A percentile compares a stretch with the other conserved stretches of the same genome.
These are phyloP conservation scores for Alternaria triticimaculans DNA, from an alignment of 2,329 filamentous ascomycete genomes.

Conservation along the genomic window DNA sequence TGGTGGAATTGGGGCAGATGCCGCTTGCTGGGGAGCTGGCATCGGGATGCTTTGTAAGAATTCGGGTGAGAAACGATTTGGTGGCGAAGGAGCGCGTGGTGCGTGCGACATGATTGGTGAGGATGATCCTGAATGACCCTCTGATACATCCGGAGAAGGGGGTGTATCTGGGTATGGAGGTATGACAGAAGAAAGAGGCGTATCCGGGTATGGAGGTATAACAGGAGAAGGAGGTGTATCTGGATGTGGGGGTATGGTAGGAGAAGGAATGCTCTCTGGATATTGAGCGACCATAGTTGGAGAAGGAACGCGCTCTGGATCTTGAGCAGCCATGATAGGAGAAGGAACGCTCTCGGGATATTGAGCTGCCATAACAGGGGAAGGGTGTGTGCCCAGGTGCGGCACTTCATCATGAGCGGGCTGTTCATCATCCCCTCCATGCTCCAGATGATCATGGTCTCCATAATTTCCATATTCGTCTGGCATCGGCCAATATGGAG, in stretches of 20 bases:
- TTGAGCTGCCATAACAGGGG: background rate
- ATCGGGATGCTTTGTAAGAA: background rate
- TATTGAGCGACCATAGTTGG: no score
- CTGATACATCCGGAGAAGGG: background rate
- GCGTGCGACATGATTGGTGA: constrained; percentile 1
- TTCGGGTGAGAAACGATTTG: background rate
- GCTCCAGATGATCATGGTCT: background rate
- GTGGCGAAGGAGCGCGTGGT: background rate
- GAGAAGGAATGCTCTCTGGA: no score
- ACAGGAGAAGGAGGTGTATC: background rate
- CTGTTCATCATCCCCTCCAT: background rate
- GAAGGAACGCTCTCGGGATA: background rate
- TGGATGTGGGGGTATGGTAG: no score
- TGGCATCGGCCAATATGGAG: background rate
- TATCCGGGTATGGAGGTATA: background rate
- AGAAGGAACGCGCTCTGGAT: no score
- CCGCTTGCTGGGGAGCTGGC: background rate
- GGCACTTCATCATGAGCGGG: background rate
- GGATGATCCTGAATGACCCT: background rate
- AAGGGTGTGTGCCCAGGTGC: background rate
- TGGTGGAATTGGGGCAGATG: background rate
- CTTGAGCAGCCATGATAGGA: background rate
- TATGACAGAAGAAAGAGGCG: background rate
- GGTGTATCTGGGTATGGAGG: background rate
- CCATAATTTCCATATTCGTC: background rate